phyloP scores from a whole-genome alignment of 352 stramenopile species.

The Halophytophthora batemanensis region DNA sequence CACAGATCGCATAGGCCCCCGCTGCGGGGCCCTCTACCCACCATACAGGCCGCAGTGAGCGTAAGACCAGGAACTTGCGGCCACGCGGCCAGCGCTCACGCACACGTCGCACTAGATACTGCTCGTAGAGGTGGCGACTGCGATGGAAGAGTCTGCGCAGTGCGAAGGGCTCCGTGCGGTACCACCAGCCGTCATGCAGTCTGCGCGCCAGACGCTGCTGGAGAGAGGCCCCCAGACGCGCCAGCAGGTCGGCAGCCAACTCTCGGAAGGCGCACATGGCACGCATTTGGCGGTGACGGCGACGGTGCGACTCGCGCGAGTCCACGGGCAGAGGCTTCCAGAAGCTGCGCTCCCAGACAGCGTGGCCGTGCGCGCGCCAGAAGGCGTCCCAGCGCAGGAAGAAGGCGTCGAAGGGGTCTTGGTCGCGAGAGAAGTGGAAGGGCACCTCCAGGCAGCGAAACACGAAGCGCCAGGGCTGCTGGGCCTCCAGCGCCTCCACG shows the following conservation, averaged over 20 bases:
- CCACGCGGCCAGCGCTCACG: conserved; percentile 30
- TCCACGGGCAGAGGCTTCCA: conserved; percentile 30
- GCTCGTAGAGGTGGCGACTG: conserved; percentile 9
- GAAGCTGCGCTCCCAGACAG: conserved; percentile 47
- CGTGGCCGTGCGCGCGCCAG: conserved; percentile 34
- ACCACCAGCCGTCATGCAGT: conserved; percentile 33
- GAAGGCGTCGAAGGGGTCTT: conserved; percentile 36
- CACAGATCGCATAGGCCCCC: not conserved
- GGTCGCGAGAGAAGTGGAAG: conserved; percentile 20
- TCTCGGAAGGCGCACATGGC: conserved; percentile 29
- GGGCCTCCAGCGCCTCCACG: conserved; percentile 22
- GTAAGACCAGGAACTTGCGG: conserved; percentile 16
- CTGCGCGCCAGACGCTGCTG: conserved; percentile 2
- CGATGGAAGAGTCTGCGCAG: conserved; percentile 24
- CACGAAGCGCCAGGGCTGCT: conserved; percentile 42
- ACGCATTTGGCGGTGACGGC: conserved; percentile 27
- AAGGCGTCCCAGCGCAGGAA: conserved; percentile 56
- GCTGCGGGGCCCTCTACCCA: conserved; percentile 4
- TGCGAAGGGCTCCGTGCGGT: conserved; percentile 22
- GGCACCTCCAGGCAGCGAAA: conserved; percentile 42
- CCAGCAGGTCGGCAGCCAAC: conserved; percentile 27
- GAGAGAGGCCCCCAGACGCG: conserved; percentile 4
- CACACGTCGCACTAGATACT: conserved; percentile 20
- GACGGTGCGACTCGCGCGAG: conserved; percentile 25
- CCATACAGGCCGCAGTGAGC: conserved; percentile 24